Base-by-base conservation (phyloP, 768 basidiomycete species). In the Tremella fuciformis region DNA sequence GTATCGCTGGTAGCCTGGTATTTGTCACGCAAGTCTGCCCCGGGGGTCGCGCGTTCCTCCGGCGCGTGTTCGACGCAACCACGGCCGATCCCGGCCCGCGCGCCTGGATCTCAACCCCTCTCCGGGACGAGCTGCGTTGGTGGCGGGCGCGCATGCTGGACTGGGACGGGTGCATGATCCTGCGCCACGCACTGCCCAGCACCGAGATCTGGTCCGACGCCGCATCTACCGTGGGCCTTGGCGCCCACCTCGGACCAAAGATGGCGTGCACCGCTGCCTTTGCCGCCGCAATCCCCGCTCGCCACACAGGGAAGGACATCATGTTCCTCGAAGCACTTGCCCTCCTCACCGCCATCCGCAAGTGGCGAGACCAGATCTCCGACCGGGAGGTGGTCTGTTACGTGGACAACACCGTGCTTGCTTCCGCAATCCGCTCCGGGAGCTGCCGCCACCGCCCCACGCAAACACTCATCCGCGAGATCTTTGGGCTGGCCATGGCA, bases 11-110 rank as follows among this genome's bases (percentile, higher is more conserved):
- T 3, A 78, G 64, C 58, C 68, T 80, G 0, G 74, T 77, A 41
- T 80, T 80, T 53, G 48, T 64, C 2, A 72, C 77, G 0, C 78
- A 78, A 50, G 79, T 79, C 15, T 76, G 79, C 34, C 78, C n/a
- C n/a, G n/a, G n/a, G n/a, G n/a, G n/a, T n/a, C n/a, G n/a, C n/a
- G n/a, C n/a, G n/a, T n/a, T n/a, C n/a, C n/a, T n/a, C n/a, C n/a
- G n/a, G n/a, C n/a, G n/a, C n/a, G n/a, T n/a, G n/a, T n/a, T n/a
- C n/a, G n/a, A n/a, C n/a, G n/a, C n/a, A n/a, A n/a, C n/a, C n/a
- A n/a, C n/a, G n/a, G n/a, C n/a, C n/a, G n/a, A n/a, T n/a, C n/a
- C n/a, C n/a, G n/a, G n/a, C n/a, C n/a, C n/a, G n/a, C n/a, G n/a
- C n/a, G n/a, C n/a, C n/a, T n/a, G n/a, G n/a, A n/a, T n/a, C n/a